These are phyloP conservation scores for Cutaneotrichosporon daszewskae DNA, from an alignment of 1,284 basidiomycete species.

Conservation along the genomic window DNA sequence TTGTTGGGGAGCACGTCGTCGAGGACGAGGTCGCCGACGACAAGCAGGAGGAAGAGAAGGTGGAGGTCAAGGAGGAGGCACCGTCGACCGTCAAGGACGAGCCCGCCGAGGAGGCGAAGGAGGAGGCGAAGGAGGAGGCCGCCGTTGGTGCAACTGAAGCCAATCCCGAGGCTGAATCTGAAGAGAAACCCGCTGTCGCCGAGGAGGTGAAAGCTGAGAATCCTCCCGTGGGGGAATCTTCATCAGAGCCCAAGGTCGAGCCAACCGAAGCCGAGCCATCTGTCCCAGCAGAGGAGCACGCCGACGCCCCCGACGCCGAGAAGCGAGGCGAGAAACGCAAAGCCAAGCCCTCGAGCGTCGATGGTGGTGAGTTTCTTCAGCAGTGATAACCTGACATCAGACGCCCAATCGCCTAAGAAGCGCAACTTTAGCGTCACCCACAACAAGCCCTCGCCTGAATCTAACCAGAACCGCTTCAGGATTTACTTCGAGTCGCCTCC, in stretches of 20 bases:
- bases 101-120: not conserved
- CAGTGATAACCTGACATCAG: not conserved
- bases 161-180: slow-evolving; percentile 1
- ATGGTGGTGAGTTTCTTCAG: slow-evolving; percentile 37
- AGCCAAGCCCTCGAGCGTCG: slow-evolving; percentile 40
- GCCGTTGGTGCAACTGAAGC: slow-evolving; percentile 3
- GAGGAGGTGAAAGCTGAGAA: slow-evolving; percentile 8
- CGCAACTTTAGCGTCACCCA: slow-evolving; percentile 41
- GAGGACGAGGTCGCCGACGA: slow-evolving; percentile 21
- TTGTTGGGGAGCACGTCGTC: slow-evolving; percentile 24
- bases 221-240: slow-evolving; percentile 3
- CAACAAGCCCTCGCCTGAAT: slow-evolving; percentile 32
- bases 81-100: slow-evolving; percentile 18
- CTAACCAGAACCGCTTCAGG: slow-evolving; percentile 45
- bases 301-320: slow-evolving; percentile 19
- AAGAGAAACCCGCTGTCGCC: too few species aligned
- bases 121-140: slow-evolving; percentile 54
- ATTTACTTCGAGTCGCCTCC: slow-evolving; percentile 50
- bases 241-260: slow-evolving; percentile 8
- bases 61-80: slow-evolving; percentile 5
- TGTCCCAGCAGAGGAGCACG: slow-evolving; percentile 9
- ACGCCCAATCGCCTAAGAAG: slow-evolving; percentile 34
- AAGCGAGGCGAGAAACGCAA: slow-evolving; percentile 45
- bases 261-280: slow-evolving; percentile 20
- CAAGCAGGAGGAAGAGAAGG: slow-evolving; percentile 17